These are phyloP conservation scores for Candida vartiovaarae DNA, from an alignment of 805 yeast genomes.

Conservation along the genomic window DNA sequence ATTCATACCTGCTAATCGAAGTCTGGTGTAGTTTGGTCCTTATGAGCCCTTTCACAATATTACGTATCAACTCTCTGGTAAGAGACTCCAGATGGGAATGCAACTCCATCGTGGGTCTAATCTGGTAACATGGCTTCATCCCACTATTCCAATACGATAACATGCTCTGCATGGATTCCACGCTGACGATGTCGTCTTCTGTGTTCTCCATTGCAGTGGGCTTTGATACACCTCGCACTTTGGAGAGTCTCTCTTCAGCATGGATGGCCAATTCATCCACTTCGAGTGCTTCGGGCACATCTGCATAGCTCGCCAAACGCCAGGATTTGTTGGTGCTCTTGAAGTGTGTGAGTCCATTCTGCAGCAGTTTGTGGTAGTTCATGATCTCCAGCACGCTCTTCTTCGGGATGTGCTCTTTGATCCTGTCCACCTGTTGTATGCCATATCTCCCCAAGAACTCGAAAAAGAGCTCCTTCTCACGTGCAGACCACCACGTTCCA, in stretches of 20 bases:
- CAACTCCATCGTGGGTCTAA: too few relatives aligned
- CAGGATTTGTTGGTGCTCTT: constrained; percentile 20
- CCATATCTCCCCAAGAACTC: constrained; percentile 41
- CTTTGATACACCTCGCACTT: too few relatives aligned
- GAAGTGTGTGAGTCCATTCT: constrained; percentile 20
- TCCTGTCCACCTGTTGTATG: constrained; percentile 37
- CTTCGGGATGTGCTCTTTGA: constrained; percentile 30
- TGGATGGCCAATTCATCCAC: constrained; percentile 36
- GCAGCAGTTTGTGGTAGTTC: constrained; percentile 36
- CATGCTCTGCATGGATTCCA: too few relatives aligned
- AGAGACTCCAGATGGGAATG: too few relatives aligned
- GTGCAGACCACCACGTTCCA: constrained; percentile 9
- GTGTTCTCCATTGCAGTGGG: too few relatives aligned
- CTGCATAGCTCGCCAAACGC: constrained; percentile 30
- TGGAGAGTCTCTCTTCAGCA: constrained; percentile 35
- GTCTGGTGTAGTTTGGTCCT: too few relatives aligned
- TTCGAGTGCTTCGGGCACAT: constrained; percentile 48
- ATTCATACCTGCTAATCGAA: too few relatives aligned
- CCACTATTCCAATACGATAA: too few relatives aligned
- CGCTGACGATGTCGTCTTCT: too few relatives aligned
- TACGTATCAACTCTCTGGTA: too few relatives aligned
- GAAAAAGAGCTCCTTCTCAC: constrained; percentile 48
- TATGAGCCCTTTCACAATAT: too few relatives aligned
- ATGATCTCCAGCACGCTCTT: constrained; percentile 40
- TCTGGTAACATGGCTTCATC: too few relatives aligned